Base-by-base conservation (phyloP, 208 protist genomes). In the Leishmania lainsoni region DNA sequence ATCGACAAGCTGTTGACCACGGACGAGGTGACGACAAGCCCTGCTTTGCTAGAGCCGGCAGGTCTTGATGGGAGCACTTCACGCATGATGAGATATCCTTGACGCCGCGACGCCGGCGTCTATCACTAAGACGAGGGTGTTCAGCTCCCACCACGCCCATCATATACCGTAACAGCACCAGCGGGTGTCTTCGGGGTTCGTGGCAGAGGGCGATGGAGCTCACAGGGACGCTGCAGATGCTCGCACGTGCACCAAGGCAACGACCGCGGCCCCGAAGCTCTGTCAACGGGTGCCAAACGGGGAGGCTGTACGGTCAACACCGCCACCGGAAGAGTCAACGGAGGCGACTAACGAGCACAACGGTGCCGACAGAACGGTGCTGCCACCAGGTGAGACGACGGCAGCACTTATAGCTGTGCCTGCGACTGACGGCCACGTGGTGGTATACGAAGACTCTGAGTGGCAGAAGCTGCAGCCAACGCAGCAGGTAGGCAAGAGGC, bases 11-110 rank as follows among this genome's bases (percentile, higher is more conserved):
- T 61, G 3, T 85, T 70, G 35, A 22, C 70, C 29, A 69, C 71
- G 49, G 81, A 78, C 49, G 76, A 76, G 52, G 76, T 51, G 51
- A 54, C 76, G 48, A 49, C 71, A 48, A 81, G 76, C 29, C n/a
- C 78, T 8, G 82, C 78, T 42, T 61, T 39, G 76, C 45, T 78
- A 76, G 63, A 10, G 71, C 71, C 66, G 75, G 76, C 75, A 61
- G 42, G 74, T 87, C 35, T 65, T 88, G 45, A 80, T 83, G 39
- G 78, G 89, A 63, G 86, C 86, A 39, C 32, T 20, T 35, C 65
- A 14, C 35, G 32, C 32, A 29, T 35, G 9, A 0, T 65, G 20
- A 22, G 26, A 26, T 65, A 65, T 35, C 59, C 59, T 65, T 65
- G 59, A 35, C 35, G 35, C 35, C n/a, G n/a, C n/a, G 59, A n/a